Evolutionary conservation across 2,329 filamentous ascomycete genomes (phyloP).

Genomic region (Colletotrichum eremochloae): DNA sequence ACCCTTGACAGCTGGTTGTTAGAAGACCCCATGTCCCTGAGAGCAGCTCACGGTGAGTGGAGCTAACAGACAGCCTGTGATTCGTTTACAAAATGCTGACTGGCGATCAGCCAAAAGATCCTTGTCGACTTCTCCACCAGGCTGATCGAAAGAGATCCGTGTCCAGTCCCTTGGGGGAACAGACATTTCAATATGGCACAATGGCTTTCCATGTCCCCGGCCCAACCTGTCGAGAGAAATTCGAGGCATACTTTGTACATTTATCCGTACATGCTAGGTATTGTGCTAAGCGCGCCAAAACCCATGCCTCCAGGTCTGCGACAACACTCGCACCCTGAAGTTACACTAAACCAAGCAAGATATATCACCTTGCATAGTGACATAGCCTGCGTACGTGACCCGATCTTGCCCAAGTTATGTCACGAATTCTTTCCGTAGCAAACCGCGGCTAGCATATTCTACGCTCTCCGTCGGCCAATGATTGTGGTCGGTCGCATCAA

Average conservation of each 20-base stretch:
- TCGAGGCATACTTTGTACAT: background rate
- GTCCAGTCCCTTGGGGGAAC: background rate
- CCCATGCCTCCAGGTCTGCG: background rate
- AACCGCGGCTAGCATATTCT: background rate
- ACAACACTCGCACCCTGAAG: background rate
- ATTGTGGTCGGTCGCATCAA: background rate
- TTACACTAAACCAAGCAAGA: background rate
- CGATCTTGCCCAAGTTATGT: background rate
- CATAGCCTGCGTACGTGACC: background rate
- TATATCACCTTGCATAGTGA: background rate
- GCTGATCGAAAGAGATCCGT: background rate
- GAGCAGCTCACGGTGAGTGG: constrained; percentile 19
- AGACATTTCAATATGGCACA: background rate
- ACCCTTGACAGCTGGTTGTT: background rate
- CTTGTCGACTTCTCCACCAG: constrained; percentile 9
- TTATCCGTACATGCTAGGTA: no score
- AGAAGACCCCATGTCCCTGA: constrained; percentile 19
- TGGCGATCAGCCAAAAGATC: constrained; percentile 29
- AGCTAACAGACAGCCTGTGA: constrained; percentile 1
- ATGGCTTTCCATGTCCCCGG: background rate
- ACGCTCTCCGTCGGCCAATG: background rate
- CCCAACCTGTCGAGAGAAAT: background rate
- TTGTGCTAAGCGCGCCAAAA: background rate
- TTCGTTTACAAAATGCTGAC: constrained; percentile 15
- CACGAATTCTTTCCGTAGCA: background rate